Percentiles rank a stretch among this genome's conserved stretches.
These are phyloP conservation scores for Coffea humblotiana DNA, from an alignment of 305 asterid species.

Conservation along the genomic window DNA sequence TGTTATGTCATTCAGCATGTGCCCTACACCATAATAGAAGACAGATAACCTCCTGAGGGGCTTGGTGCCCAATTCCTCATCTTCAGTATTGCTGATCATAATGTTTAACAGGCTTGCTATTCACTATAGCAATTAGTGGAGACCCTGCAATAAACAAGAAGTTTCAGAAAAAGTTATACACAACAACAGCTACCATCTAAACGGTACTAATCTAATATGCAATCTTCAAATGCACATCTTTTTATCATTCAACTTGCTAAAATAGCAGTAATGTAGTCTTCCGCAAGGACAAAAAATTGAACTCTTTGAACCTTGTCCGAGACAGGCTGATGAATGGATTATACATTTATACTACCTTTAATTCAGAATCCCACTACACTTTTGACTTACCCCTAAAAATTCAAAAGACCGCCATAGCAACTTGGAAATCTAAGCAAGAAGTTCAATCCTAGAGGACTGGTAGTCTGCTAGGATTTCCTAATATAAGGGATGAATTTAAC, in stretches of 20 bases:
- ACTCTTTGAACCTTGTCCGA: background rate
- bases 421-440: background rate
- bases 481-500: no score
- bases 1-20: constrained; percentile 90
- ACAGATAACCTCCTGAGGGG: constrained; percentile 66
- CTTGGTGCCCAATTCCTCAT: constrained; percentile 41
- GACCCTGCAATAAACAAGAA: constrained; percentile 30
- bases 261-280: background rate
- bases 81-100: constrained; percentile 42
- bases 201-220: background rate
- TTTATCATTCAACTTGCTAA: background rate
- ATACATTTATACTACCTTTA: no score
- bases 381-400: background rate
- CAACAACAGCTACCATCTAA: background rate
- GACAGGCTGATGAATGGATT: background rate
- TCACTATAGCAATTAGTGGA: constrained; percentile 11
- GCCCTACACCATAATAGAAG: constrained; percentile 80
- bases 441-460: background rate
- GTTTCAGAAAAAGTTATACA: background rate
- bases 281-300: background rate
- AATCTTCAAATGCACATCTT: background rate
- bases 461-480: background rate
- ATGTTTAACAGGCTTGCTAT: constrained; percentile 14
- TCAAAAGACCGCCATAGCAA: background rate
- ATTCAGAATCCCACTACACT: background rate